Percentiles rank a stretch among this genome's conserved stretches.
These are phyloP conservation scores for Aspergillus udagawae DNA, from an alignment of 2,329 filamentous ascomycete species.

Conservation along the genomic window DNA sequence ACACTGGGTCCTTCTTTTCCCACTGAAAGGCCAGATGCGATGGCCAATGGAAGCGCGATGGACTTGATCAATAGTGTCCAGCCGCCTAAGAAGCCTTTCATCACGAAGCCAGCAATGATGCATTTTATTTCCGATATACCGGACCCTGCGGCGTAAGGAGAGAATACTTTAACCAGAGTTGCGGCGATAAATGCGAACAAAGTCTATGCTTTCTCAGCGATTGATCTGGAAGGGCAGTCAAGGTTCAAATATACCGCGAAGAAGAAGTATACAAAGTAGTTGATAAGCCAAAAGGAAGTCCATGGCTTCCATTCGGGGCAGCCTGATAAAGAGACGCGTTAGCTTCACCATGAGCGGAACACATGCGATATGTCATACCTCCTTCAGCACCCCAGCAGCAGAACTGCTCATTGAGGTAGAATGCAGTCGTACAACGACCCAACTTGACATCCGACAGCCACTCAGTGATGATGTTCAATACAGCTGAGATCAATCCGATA, in stretches of 20 bases:
- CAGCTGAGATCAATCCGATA: constrained; percentile 88
- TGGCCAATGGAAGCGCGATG: constrained; percentile 81
- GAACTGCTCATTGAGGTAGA: constrained; percentile 96
- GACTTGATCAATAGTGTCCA: constrained; percentile 95
- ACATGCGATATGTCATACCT: constrained; percentile 47
- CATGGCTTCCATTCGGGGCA: constrained; percentile 87
- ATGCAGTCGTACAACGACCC: constrained; percentile 91
- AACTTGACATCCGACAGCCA: constrained; percentile 95
- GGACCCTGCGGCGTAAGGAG: constrained; percentile 92
- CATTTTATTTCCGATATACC: constrained; percentile 99
- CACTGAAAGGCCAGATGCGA: constrained; percentile 88
- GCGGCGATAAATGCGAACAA: constrained; percentile 80
- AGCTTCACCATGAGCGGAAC: neutral
- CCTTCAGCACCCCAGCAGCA: constrained; percentile 96
- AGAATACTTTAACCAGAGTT: constrained; percentile 81
- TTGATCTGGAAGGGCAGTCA: neutral
- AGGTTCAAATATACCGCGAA: constrained; percentile 61
- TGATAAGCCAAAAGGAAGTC: constrained; percentile 72
- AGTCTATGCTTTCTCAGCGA: constrained; percentile 45
- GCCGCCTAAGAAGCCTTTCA: constrained; percentile 94
- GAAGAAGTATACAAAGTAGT: constrained; percentile 83
- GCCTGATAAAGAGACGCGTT: constrained; percentile 43
- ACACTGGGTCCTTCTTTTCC: constrained; percentile 97
- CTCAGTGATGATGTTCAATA: constrained; percentile 92
- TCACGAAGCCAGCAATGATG: constrained; percentile 97